phyloP scores from a whole-genome alignment of 2,329 filamentous ascomycete genomes.

The Juglanconis sp. region DNA sequence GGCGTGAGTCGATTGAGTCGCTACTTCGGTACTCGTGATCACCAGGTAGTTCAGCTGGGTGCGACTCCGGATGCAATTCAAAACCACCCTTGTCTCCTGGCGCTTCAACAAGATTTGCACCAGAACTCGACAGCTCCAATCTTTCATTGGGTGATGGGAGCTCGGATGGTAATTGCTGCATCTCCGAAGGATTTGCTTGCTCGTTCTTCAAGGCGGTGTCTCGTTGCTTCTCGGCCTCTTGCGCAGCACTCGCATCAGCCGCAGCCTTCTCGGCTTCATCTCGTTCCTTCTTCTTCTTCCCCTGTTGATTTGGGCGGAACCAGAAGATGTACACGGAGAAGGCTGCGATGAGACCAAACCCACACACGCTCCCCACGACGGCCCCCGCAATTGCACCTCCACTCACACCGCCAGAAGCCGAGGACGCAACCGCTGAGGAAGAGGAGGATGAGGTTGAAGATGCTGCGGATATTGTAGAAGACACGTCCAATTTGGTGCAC shows the following conservation, averaged over 20 bases:
- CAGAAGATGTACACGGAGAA: conserved; percentile 10
- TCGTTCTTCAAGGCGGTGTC: background rate
- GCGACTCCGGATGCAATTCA: background rate
- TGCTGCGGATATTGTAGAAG: background rate
- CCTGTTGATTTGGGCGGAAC: conserved; percentile 8
- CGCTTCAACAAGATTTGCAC: background rate
- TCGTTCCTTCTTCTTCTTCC: conserved; percentile 2
- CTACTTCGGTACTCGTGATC: conserved; percentile 2
- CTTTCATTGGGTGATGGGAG: background rate
- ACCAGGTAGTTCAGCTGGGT: conserved; percentile 4
- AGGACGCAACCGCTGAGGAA: background rate
- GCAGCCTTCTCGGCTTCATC: background rate
- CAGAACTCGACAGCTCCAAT: background rate
- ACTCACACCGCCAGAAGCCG: background rate
- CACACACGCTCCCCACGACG: conserved; percentile 8
- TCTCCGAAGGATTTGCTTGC: background rate
- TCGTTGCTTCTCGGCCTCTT: background rate
- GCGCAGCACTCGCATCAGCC: background rate
- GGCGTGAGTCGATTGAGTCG: background rate
- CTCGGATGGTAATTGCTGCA: background rate
- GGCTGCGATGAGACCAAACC: conserved; percentile 7
- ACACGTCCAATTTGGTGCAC: background rate
- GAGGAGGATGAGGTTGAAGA: background rate
- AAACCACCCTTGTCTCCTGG: conserved; percentile 1
- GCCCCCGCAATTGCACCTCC: conserved; percentile 8